Evolutionary conservation across 306 rosid species (phyloP).

Genomic region (Vigna mungo): DNA sequence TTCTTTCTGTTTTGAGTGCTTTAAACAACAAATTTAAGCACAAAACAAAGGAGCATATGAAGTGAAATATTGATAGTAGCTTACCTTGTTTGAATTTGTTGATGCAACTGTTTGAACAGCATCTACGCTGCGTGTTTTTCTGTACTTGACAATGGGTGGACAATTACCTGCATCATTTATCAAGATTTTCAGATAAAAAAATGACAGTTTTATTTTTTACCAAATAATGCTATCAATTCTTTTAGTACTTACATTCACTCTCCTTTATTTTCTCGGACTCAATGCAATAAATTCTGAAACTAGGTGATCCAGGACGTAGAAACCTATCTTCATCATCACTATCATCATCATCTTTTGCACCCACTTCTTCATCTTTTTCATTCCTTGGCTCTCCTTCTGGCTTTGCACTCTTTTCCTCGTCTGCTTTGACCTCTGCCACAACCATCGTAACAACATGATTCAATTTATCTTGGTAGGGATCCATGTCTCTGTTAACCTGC

Average conservation of each 20-base stretch:
- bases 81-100: neutral
- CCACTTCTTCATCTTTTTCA: constrained; percentile 17
- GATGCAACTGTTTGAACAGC: constrained; percentile 21
- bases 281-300: constrained; percentile 77
- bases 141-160: constrained; percentile 27
- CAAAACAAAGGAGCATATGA: neutral
- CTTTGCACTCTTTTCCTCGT: neutral
- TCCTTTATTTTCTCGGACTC: constrained; percentile 37
- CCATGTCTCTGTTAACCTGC: neutral
- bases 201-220: neutral
- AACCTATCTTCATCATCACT: constrained; percentile 6
- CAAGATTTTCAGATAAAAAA: neutral
- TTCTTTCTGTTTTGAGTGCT: neutral
- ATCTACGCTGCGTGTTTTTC: constrained; percentile 46
- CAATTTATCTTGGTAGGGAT: neutral
- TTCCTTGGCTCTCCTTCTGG: neutral
- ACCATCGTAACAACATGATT: neutral
- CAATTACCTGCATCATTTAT: constrained; percentile 51
- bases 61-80: neutral
- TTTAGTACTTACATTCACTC: constrained; percentile 43
- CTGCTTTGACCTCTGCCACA: constrained; percentile 5
- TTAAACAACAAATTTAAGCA: neutral
- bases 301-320: constrained; percentile 69
- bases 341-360: constrained; percentile 33
- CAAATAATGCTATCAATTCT: neutral